A percentile compares a stretch with the other conserved stretches of the same genome.
These are phyloP conservation scores for Fistulinella prunicolor DNA, from an alignment of 768 basidiomycete species.

Conservation along the genomic window DNA sequence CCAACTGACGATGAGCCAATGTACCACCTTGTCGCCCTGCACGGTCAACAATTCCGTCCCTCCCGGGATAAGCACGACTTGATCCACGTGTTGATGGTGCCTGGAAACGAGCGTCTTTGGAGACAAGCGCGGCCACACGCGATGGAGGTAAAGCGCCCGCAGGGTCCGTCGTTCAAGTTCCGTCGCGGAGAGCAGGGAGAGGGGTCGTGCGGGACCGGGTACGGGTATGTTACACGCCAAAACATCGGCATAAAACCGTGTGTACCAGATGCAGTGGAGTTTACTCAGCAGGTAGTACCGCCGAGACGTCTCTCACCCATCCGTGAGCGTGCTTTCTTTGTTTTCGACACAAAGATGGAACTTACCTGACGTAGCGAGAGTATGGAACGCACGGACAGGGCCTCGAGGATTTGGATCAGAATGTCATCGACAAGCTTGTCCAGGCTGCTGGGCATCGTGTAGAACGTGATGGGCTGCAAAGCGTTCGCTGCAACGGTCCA, in stretches of 20 bases:
- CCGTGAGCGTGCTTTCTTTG: background rate
- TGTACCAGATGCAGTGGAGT: conserved; percentile 23
- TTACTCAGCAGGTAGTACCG: conserved; percentile 28
- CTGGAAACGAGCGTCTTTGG: conserved; percentile 12
- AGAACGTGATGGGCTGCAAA: background rate
- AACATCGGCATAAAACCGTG: conserved; percentile 22
- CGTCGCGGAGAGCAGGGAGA: conserved; percentile 14
- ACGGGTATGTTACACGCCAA: conserved; percentile 18
- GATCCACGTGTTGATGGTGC: conserved; percentile 15
- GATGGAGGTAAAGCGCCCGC: conserved; percentile 25
- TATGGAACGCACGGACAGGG: conserved; percentile 12
- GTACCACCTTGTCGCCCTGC: conserved; percentile 21
- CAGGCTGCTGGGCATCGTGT: conserved; percentile 8
- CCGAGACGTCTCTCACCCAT: conserved; percentile 25
- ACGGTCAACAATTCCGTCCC: conserved; percentile 28
- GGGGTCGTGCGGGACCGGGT: conserved; percentile 14
- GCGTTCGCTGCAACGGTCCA: background rate
- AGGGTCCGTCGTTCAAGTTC: conserved; percentile 30
- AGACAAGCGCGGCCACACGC: conserved; percentile 19
- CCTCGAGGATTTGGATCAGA: conserved; percentile 19
- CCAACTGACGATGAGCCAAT: conserved; percentile 22
- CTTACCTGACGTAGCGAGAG: conserved; percentile 26
- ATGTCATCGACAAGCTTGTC: conserved; percentile 30
- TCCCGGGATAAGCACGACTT: conserved; percentile 26
- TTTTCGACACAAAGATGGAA: background rate